Percentiles rank a stretch among this genome's conserved stretches.
phyloP scores from a whole-genome alignment of 257 asterid species.

The Anisodus tanguticus region DNA sequence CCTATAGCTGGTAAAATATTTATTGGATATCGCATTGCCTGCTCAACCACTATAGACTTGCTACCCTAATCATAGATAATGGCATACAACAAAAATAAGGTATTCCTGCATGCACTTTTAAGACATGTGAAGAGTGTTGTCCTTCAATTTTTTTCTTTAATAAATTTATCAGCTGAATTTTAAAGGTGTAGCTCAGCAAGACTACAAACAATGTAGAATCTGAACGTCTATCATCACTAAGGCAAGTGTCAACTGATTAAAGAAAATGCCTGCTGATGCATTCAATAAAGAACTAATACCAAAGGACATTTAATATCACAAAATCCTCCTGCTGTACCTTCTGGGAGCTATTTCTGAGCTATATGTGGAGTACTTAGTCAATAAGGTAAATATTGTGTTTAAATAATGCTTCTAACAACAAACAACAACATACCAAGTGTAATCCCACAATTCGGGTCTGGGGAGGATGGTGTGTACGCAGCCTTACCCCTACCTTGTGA shows the following conservation, averaged over 20 bases:
- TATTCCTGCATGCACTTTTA: not conserved
- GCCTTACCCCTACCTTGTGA: too few species aligned
- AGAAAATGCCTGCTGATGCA: not conserved
- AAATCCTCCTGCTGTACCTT: not conserved
- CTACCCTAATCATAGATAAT: not conserved
- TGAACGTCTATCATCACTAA: not conserved
- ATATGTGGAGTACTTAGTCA: not conserved
- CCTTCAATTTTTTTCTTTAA: not conserved
- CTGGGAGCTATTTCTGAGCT: not conserved
- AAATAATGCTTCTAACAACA: not conserved
- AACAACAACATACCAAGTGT: too few species aligned
- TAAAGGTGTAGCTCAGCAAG: not conserved
- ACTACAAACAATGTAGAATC: not conserved
- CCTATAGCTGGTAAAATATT: not conserved
- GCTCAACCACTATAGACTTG: not conserved
- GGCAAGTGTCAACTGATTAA: not conserved
- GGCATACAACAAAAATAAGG: not conserved
- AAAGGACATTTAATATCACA: not conserved
- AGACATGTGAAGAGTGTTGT: not conserved
- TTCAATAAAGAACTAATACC: not conserved
- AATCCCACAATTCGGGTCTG: too few species aligned
- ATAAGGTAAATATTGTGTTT: not conserved
- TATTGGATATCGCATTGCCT: constrained; percentile 14
- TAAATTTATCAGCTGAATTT: constrained; percentile 1
- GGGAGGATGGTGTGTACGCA: too few species aligned